Evolutionary conservation across 805 yeast species (phyloP).

Genomic region (Nadsonia fulvescens): DNA sequence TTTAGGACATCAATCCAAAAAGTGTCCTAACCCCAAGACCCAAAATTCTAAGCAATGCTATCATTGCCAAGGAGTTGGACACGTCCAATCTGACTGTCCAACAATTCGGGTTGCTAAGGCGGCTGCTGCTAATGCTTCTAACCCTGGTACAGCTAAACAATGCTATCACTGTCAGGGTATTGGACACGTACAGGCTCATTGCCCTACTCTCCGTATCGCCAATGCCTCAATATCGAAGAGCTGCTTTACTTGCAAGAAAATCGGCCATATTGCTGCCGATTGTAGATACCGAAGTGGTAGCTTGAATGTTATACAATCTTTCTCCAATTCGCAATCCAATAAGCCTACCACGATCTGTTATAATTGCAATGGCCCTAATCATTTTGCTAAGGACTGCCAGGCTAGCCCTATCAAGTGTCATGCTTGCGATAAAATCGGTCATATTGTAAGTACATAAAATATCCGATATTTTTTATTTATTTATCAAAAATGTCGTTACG

Average conservation of each 20-base stretch:
- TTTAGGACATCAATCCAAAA: constrained; percentile 59
- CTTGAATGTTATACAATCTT: no score
- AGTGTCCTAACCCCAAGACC: constrained; percentile 76
- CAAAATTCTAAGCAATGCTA: constrained; percentile 70
- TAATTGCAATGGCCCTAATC: constrained; percentile 89
- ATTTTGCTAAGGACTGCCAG: constrained; percentile 81
- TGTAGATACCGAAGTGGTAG: no score
- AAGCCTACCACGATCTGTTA: constrained; percentile 37
- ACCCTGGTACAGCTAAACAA: no score
- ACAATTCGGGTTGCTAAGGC: no score
- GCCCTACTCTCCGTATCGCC: no score
- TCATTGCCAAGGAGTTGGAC: constrained; percentile 80
- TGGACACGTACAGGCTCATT: constrained; percentile 76
- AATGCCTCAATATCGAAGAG: no score
- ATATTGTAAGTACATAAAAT: constrained; percentile 63
- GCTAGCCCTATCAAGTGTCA: constrained; percentile 58
- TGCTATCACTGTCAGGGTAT: constrained; percentile 81
- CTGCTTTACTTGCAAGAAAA: no score
- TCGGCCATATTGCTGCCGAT: no score
- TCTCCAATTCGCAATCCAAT: no score
- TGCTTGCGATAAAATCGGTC: constrained; percentile 79
- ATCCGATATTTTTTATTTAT: no score
- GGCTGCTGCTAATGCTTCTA: constrained; percentile 32
- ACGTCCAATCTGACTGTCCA: constrained; percentile 69
- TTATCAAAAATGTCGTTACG: no score